Percentiles rank a stretch among this genome's conserved stretches.
Conservation (phyloP, 2,329 filamentous ascomycete species). For the Pseudopyrenochaeta lycopersici region DNA sequence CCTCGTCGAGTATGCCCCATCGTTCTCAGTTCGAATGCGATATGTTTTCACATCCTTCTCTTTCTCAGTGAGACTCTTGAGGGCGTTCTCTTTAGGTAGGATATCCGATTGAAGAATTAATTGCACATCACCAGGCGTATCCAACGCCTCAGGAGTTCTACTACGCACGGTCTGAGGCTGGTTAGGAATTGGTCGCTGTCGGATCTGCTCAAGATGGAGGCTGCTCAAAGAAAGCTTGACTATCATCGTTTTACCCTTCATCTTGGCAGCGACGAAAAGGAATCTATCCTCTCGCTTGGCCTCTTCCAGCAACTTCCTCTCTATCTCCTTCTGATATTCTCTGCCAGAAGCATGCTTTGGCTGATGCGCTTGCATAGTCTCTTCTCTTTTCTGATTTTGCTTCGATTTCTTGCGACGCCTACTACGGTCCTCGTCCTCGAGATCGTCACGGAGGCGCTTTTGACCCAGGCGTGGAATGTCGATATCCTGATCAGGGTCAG, state of each 20-base stretch:
- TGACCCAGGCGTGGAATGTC: constrained; percentile 43
- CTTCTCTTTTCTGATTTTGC: constrained; percentile 48
- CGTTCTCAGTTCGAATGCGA: constrained; percentile 49
- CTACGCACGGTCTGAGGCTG: constrained; percentile 27
- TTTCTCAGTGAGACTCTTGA: constrained; percentile 27
- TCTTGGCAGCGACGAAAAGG: constrained; percentile 56
- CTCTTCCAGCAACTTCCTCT: constrained; percentile 54
- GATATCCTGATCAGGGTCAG: constrained; percentile 31
- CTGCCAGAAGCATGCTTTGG: constrained; percentile 55
- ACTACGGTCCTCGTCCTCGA: constrained; percentile 36
- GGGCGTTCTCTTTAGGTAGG: constrained; percentile 23
- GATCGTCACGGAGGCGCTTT: constrained; percentile 40
- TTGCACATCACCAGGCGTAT: constrained; percentile 25
- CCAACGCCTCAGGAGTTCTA: constrained; percentile 31
- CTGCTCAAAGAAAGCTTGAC: constrained; percentile 52
- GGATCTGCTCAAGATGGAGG: constrained; percentile 48
- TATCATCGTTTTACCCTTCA: constrained; percentile 56
- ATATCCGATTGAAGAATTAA: constrained; percentile 51
- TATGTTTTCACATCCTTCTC: constrained; percentile 46
- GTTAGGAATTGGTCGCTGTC: constrained; percentile 40
- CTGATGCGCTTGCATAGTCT: constrained; percentile 42
- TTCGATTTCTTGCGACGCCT: constrained; percentile 31
- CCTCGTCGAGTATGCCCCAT: constrained; percentile 51
- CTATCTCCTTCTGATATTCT: constrained; percentile 58
- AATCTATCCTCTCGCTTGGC: constrained; percentile 55